Conservation (phyloP, 805 yeast species). For the Cyberlindnera samutprakarnensis region DNA sequence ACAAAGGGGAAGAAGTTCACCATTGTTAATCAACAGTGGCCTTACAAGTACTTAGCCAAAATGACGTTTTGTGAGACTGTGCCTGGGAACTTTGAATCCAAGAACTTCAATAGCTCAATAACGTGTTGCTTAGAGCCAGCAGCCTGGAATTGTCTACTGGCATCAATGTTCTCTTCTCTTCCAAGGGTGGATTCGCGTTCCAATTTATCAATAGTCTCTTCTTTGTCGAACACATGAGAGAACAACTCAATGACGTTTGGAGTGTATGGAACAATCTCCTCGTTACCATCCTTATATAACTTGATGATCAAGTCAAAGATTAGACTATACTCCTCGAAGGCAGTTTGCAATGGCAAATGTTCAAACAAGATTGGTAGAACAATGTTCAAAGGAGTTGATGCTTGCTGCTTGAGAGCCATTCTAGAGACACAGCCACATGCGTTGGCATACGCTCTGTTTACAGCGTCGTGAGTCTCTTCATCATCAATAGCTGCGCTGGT, state of each 20-base stretch:
- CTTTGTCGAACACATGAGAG: slow-evolving; percentile 65
- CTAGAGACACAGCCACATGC: slow-evolving; percentile 97
- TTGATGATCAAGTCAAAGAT: slow-evolving; percentile 71
- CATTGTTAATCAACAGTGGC: not conserved
- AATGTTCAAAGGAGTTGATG: slow-evolving; percentile 68
- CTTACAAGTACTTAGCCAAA: slow-evolving; percentile 20
- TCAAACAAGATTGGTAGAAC: slow-evolving; percentile 66
- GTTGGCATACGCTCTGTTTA: slow-evolving; percentile 82
- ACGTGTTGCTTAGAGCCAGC: slow-evolving; percentile 61
- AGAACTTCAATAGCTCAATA: slow-evolving; percentile 61
- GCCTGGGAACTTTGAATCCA: slow-evolving; percentile 60
- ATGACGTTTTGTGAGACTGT: slow-evolving; percentile 41
- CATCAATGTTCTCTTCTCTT: slow-evolving; percentile 75
- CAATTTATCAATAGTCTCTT: slow-evolving; percentile 63
- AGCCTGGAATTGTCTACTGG: slow-evolving; percentile 69
- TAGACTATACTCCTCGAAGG: slow-evolving; percentile 89
- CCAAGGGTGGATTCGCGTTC: slow-evolving; percentile 73
- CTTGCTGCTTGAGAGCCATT: slow-evolving; percentile 67
- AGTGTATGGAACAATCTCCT: slow-evolving; percentile 44
- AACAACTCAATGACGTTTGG: slow-evolving; percentile 61
- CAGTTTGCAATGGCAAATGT: slow-evolving; percentile 82
- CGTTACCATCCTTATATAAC: slow-evolving; percentile 59
- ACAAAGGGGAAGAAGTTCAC: too few species aligned
- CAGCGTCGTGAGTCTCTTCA: slow-evolving; percentile 71
- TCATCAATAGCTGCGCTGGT: slow-evolving; percentile 45